Conservation (phyloP, 2,329 filamentous ascomycete genomes). For the Helicocarpus griseus region DNA sequence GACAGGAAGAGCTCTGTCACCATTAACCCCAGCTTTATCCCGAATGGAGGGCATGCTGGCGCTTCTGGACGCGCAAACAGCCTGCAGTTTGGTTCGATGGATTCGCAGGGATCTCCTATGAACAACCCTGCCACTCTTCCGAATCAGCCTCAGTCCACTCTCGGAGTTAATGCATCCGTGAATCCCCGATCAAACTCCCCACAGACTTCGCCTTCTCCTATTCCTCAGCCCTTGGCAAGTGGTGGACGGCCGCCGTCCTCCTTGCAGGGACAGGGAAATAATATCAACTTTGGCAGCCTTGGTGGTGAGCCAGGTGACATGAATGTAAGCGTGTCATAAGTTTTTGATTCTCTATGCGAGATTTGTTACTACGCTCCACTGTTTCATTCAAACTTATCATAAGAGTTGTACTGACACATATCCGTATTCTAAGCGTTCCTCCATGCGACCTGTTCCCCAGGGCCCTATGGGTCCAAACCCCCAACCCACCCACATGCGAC, state of each 20-base stretch:
- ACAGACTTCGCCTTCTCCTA: constrained; percentile 81
- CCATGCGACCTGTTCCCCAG: constrained; percentile 49
- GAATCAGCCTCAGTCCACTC: constrained; percentile 30
- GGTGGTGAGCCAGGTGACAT: constrained; percentile 58
- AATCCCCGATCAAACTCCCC: constrained; percentile 74
- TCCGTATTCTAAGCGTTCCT: constrained; percentile 14
- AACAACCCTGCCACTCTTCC: constrained; percentile 47
- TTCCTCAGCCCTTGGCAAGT: constrained; percentile 77
- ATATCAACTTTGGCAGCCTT: constrained; percentile 74
- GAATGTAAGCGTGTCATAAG: constrained; percentile 50
- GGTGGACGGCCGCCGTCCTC: constrained; percentile 72
- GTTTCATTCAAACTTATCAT: not conserved
- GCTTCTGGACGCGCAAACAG: constrained; percentile 37
- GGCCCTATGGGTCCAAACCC: constrained; percentile 51
- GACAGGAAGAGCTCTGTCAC: constrained; percentile 81
- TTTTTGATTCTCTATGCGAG: constrained; percentile 11
- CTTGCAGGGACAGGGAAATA: constrained; percentile 59
- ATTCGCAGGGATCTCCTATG: constrained; percentile 46
- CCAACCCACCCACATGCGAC: constrained; percentile 69
- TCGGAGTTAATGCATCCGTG: constrained; percentile 43
- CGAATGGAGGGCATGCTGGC: constrained; percentile 60
- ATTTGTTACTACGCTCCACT: not conserved
- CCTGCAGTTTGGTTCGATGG: constrained; percentile 42
- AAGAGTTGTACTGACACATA: not conserved
- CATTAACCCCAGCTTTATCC: constrained; percentile 70